These are phyloP conservation scores for Cytospora chrysosperma DNA, from an alignment of 2,329 filamentous ascomycete species.

Conservation along the genomic window DNA sequence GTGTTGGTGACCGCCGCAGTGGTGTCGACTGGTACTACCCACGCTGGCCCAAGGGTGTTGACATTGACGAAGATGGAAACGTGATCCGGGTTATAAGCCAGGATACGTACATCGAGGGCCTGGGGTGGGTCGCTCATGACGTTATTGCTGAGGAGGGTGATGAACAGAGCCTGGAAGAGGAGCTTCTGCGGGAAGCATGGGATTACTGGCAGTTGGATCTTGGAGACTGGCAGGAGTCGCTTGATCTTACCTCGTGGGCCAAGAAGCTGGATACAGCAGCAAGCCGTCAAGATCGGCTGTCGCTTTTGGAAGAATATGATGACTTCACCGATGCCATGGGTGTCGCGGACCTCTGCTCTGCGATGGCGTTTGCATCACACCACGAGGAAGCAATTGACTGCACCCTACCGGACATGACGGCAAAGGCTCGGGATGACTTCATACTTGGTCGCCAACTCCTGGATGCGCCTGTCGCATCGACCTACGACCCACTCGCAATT, in stretches of 20 bases:
- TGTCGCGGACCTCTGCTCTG: constrained; percentile 61
- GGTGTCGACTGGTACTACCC: constrained; percentile 89
- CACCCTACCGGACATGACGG: constrained; percentile 56
- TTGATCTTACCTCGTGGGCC: constrained; percentile 42
- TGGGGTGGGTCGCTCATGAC: constrained; percentile 75
- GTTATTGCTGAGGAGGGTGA: constrained; percentile 36
- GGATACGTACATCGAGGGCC: constrained; percentile 72
- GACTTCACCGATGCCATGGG: constrained; percentile 61
- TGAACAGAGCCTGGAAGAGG: constrained; percentile 53
- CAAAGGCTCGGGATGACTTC: constrained; percentile 50
- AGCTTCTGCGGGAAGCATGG: constrained; percentile 64
- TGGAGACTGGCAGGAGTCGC: constrained; percentile 52
- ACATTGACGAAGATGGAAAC: constrained; percentile 66
- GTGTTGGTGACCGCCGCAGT: constrained; percentile 81
- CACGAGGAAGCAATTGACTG: constrained; percentile 58
- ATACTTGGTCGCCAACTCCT: constrained; percentile 48
- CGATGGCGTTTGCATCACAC: constrained; percentile 44
- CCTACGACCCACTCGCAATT: constrained; percentile 34
- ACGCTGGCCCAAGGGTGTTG: constrained; percentile 70
- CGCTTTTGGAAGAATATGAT: constrained; percentile 51
- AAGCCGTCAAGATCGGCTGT: constrained; percentile 31
- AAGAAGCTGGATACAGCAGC: constrained; percentile 26
- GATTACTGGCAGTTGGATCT: constrained; percentile 66
- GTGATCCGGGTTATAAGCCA: constrained; percentile 77
- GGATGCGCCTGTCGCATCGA: constrained; percentile 41